Conservation (phyloP, 208 protist genomes). For the Trypanosoma rangeli region DNA sequence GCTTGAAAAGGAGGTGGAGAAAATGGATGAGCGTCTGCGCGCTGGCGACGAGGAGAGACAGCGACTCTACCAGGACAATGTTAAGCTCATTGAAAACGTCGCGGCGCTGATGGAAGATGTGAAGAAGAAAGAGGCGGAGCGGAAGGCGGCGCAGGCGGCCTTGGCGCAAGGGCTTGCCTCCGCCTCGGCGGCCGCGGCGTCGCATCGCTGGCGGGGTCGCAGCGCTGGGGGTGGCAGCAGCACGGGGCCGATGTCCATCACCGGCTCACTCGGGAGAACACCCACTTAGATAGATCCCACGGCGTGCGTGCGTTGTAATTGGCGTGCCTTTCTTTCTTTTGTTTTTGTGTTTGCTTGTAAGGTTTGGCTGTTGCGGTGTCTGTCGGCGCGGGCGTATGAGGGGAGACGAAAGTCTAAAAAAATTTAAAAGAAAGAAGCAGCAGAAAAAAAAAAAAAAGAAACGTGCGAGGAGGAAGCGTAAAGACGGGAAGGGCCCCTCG, state of each 20-base stretch:
- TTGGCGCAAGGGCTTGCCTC: conserved; percentile 50
- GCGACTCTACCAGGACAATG: conserved; percentile 55
- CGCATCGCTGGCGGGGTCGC: conserved; percentile 15
- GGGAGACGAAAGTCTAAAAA: background rate
- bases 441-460: background rate
- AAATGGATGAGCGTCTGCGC: conserved; percentile 20
- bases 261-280: conserved; percentile 11
- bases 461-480: background rate
- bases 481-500: background rate
- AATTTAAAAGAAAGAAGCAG: background rate
- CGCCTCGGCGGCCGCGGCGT: background rate
- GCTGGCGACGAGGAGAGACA: conserved; percentile 37
- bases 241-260: conserved; percentile 4
- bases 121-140: conserved; percentile 54
- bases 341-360: background rate
- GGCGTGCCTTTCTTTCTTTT: background rate
- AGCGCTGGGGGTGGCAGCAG: conserved; percentile 3
- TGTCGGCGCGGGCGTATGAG: background rate
- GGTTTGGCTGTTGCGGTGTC: conserved; percentile 1
- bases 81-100: conserved; percentile 52
- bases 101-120: conserved; percentile 60
- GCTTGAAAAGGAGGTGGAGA: conserved; percentile 26
- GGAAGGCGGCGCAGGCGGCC: conserved; percentile 50
- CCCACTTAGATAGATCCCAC: background rate
- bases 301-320: background rate